Evolutionary conservation across 2,329 filamentous ascomycete genomes (phyloP).

Genomic region (Colletotrichum salicis): DNA sequence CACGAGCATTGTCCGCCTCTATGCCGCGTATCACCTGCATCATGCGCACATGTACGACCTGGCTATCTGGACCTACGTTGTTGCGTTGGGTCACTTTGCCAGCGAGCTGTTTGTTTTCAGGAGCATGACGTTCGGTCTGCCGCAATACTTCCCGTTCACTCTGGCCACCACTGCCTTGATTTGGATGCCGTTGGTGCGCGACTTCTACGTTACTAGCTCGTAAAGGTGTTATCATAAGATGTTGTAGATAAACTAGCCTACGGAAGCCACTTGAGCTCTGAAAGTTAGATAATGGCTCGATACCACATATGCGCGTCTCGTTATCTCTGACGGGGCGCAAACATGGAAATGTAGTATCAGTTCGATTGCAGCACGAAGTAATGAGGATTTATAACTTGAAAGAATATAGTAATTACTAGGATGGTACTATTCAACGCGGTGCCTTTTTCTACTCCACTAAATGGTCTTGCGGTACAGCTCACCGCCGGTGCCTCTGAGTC

Average conservation of each 20-base stretch:
- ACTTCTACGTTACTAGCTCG: conserved; percentile 69
- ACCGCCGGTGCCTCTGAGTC: conserved; percentile 79
- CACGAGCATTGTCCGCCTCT: conserved; percentile 79
- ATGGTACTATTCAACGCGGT: not conserved
- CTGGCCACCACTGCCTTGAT: conserved; percentile 61
- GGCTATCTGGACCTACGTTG: conserved; percentile 81
- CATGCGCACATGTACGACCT: conserved; percentile 81
- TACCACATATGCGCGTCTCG: not conserved
- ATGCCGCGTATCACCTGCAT: conserved; percentile 84
- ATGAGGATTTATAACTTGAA: not conserved
- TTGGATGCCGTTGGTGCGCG: conserved; percentile 76
- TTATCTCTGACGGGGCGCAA: not conserved
- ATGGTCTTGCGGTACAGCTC: conserved; percentile 82
- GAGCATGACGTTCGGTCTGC: conserved; percentile 72
- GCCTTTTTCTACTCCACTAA: conserved; percentile 26
- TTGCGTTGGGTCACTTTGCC: conserved; percentile 82
- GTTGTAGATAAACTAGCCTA: not conserved
- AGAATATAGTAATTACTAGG: not conserved
- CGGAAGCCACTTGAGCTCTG: not conserved
- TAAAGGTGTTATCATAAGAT: not conserved
- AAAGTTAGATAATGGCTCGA: not conserved
- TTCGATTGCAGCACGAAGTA: not conserved
- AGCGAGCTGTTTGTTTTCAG: conserved; percentile 85
- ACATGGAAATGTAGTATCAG: not conserved
- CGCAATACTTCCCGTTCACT: conserved; percentile 66